Evolutionary conservation across 2,329 filamentous ascomycete species (phyloP).

Genomic region (Claviceps africana): DNA sequence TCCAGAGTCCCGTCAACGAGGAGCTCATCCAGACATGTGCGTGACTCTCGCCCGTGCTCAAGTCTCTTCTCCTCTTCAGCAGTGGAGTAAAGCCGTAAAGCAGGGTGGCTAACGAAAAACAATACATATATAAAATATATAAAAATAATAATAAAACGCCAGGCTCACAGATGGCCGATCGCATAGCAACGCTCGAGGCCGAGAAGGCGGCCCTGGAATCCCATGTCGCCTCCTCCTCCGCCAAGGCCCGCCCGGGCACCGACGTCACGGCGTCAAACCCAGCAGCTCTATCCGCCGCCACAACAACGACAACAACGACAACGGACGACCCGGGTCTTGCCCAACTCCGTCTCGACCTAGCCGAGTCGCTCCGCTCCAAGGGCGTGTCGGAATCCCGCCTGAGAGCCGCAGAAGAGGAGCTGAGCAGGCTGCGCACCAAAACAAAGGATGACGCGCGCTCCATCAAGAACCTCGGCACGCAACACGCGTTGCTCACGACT

Average conservation of each 20-base stretch:
- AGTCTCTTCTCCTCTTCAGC: no score
- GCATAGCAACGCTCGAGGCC: conserved; percentile 48
- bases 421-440: conserved; percentile 47
- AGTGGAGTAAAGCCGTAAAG: no score
- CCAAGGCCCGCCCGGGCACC: conserved; percentile 11
- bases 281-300: not conserved
- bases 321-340: conserved; percentile 22
- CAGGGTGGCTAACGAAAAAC: no score
- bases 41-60: no score
- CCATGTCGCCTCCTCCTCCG: conserved; percentile 2
- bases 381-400: conserved; percentile 52
- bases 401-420: conserved; percentile 46
- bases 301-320: not conserved
- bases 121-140: no score
- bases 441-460: conserved; percentile 44
- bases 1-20: conserved; percentile 46
- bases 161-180: conserved; percentile 55
- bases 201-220: conserved; percentile 32
- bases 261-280: conserved; percentile 5
- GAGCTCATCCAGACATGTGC: conserved; percentile 69
- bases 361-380: conserved; percentile 62
- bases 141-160: no score
- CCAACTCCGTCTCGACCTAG: conserved; percentile 54
- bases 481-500: conserved; percentile 46
- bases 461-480: conserved; percentile 47